Percentiles rank a stretch among this genome's conserved stretches.
Evolutionary conservation across 768 basidiomycete genomes (phyloP).

Genomic region (Lanmaoa pseudosensibilis): DNA sequence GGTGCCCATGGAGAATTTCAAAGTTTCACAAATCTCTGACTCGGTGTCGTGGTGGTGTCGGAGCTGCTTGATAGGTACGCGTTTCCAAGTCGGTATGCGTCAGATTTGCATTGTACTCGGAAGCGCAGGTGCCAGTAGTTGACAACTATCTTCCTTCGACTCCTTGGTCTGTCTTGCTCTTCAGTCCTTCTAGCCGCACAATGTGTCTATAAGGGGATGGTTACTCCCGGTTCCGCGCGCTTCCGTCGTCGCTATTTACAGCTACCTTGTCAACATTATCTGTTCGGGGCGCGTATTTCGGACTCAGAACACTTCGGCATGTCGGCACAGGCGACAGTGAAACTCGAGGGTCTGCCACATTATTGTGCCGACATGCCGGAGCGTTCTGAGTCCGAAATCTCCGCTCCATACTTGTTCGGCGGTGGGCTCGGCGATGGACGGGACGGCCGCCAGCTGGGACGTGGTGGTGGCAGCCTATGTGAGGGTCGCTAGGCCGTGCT

Average conservation of each 20-base stretch:
- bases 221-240: not conserved
- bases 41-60: not conserved
- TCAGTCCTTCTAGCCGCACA: not conserved
- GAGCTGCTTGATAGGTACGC: not conserved
- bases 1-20: not conserved
- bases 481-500: not conserved
- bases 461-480: not conserved
- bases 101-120: not conserved
- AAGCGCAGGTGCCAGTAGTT: not conserved
- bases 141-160: not conserved
- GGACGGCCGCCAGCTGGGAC: constrained; percentile 2
- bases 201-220: not conserved
- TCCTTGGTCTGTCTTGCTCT: not conserved
- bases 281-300: too few relatives aligned
- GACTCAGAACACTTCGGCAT: too few relatives aligned
- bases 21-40: not conserved
- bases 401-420: not conserved
- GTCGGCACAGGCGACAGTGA: too few relatives aligned
- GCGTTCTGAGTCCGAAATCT: not conserved
- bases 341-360: too few relatives aligned
- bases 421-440: not conserved
- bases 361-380: too few relatives aligned
- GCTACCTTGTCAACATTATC: too few relatives aligned
- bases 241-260: not conserved
- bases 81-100: not conserved